These are phyloP conservation scores for Eustoma russellianum DNA, from an alignment of 257 asterid genomes.

Conservation along the genomic window DNA sequence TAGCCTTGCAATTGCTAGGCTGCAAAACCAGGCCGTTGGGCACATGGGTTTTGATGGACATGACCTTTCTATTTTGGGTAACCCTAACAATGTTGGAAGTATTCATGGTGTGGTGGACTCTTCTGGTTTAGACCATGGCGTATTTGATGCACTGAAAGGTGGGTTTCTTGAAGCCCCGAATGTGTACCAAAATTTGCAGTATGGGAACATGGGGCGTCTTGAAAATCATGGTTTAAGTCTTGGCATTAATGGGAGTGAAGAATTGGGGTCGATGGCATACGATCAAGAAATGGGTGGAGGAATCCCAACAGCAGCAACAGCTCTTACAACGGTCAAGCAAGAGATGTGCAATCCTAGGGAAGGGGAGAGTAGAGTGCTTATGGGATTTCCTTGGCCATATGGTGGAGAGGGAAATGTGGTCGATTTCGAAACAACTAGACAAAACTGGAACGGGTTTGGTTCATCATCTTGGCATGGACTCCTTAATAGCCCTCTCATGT, in stretches of 20 bases:
- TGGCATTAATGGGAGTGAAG: constrained; percentile 27
- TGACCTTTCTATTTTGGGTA: constrained; percentile 25
- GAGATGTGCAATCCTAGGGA: constrained; percentile 38
- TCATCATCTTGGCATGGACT: constrained; percentile 75
- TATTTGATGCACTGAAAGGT: constrained; percentile 28
- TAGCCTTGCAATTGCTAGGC: constrained; percentile 52
- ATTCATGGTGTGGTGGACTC: constrained; percentile 5
- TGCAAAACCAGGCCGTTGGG: constrained; percentile 48
- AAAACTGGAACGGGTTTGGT: constrained; percentile 51
- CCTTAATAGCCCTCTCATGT: constrained; percentile 69
- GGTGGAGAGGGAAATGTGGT: constrained; percentile 21
- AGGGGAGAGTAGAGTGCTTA: constrained; percentile 26
- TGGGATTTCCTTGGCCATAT: constrained; percentile 62
- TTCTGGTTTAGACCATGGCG: constrained; percentile 2
- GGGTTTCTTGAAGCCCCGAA: constrained; percentile 37
- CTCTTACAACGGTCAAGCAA: constrained; percentile 51
- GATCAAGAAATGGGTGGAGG: constrained; percentile 20
- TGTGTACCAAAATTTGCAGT: constrained; percentile 27
- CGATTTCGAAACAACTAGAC: constrained; percentile 33
- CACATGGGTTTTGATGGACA: constrained; percentile 22
- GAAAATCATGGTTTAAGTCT: constrained; percentile 20
- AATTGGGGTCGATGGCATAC: constrained; percentile 29
- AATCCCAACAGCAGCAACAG: constrained; percentile 13
- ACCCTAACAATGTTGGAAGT: constrained; percentile 15
- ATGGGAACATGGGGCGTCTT: constrained; percentile 23